Conservation (phyloP, 2,329 filamentous ascomycete species). For the Emydomyces testavorans region DNA sequence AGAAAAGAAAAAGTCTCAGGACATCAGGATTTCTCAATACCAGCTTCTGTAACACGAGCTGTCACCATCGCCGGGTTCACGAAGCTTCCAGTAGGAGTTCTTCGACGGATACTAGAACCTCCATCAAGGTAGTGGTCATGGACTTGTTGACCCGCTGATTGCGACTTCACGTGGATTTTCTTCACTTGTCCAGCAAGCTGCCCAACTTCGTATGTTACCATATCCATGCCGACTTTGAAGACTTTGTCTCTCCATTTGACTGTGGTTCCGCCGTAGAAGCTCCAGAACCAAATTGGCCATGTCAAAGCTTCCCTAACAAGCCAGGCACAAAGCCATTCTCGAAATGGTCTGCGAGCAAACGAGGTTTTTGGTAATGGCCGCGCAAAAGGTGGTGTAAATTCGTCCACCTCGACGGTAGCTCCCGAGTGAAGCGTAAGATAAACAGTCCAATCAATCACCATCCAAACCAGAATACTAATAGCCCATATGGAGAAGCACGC, state of each 20-base stretch:
- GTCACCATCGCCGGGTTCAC: conserved; percentile 4
- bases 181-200: background rate
- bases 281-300: conserved; percentile 80
- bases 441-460: conserved; percentile 58
- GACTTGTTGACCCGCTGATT: background rate
- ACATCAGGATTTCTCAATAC: background rate
- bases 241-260: conserved; percentile 76
- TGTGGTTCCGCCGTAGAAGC: conserved; percentile 74
- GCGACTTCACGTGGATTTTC: background rate
- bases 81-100: conserved; percentile 14
- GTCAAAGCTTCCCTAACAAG: conserved; percentile 70
- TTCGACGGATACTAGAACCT: conserved; percentile 9
- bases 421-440: conserved; percentile 65
- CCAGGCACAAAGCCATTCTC: conserved; percentile 72
- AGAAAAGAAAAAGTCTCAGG: background rate
- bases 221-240: conserved; percentile 74
- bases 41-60: conserved; percentile 4
- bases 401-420: conserved; percentile 57
- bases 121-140: background rate
- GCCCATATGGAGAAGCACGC: conserved; percentile 57
- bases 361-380: conserved; percentile 36
- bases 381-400: conserved; percentile 64
- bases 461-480: conserved; percentile 57
- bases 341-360: conserved; percentile 45
- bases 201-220: conserved; percentile 54